These are phyloP conservation scores for Arachnomyces sp. DNA, from an alignment of 2,329 filamentous ascomycete genomes.

Conservation along the genomic window DNA sequence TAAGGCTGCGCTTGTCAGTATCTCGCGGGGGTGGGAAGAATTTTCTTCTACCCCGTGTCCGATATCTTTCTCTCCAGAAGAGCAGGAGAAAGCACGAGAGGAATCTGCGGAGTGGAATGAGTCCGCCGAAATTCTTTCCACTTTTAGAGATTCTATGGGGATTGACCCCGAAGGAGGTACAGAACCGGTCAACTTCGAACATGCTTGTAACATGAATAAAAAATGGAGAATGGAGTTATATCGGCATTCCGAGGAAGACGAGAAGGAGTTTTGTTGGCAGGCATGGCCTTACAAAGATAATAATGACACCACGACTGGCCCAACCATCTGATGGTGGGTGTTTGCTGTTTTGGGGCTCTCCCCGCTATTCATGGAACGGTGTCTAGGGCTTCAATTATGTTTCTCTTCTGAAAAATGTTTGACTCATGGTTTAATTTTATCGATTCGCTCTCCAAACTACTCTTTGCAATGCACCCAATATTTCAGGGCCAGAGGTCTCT, in stretches of 20 bases:
- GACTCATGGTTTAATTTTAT: too few relatives aligned
- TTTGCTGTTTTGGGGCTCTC: too few relatives aligned
- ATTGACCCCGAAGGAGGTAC: slow-evolving; percentile 10
- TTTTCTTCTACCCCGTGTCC: slow-evolving; percentile 8
- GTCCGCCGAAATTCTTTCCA: slow-evolving; percentile 5
- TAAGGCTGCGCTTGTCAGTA: slow-evolving; percentile 5
- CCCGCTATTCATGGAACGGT: too few relatives aligned
- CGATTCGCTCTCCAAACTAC: too few relatives aligned
- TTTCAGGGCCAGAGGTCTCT: too few relatives aligned
- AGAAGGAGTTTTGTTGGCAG: slow-evolving; percentile 5
- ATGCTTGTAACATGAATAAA: slow-evolving; percentile 2
- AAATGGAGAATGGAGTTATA: slow-evolving; percentile 7
- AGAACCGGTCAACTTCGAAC: slow-evolving; percentile 8
- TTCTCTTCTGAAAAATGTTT: too few relatives aligned
- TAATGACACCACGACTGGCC: background rate
- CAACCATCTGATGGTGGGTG: too few relatives aligned
- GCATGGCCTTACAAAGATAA: slow-evolving; percentile 10
- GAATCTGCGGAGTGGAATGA: slow-evolving; percentile 11
- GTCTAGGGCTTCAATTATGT: too few relatives aligned
- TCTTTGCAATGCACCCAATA: too few relatives aligned
- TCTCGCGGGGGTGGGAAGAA: slow-evolving; percentile 3
- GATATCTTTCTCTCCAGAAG: slow-evolving; percentile 4
- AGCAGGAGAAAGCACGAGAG: slow-evolving; percentile 3
- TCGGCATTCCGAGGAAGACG: slow-evolving; percentile 3
- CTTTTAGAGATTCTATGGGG: slow-evolving; percentile 2